A percentile compares a stretch with the other conserved stretches of the same genome.
phyloP scores from a whole-genome alignment of 352 stramenopile species.

The Globisporangium polare region DNA sequence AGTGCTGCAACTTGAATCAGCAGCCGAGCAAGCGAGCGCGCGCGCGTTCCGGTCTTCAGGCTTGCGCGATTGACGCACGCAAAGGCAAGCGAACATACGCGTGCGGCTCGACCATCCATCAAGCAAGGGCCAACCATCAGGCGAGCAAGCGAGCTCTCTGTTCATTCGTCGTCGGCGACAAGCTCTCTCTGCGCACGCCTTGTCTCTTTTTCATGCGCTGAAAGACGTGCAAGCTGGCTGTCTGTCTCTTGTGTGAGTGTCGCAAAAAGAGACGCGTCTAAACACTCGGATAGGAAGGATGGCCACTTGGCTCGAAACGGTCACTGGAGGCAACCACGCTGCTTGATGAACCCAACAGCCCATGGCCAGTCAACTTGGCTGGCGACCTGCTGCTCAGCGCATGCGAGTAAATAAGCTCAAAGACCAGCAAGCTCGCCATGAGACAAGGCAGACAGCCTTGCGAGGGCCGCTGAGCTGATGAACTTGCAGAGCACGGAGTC shows the following conservation, averaged over 20 bases:
- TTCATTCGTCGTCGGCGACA: not conserved
- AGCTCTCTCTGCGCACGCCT: not conserved
- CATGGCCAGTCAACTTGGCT: not conserved
- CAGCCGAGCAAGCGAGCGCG: not conserved
- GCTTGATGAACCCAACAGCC: too few relatives aligned
- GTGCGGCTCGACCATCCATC: not conserved
- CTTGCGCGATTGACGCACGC: not conserved
- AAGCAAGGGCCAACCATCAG: not conserved
- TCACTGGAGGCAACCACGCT: too few relatives aligned
- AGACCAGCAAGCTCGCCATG: slow-evolving; percentile 5
- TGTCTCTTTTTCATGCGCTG: slow-evolving; percentile 1
- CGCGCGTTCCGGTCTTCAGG: not conserved
- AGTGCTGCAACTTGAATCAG: not conserved
- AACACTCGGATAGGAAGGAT: slow-evolving; percentile 1
- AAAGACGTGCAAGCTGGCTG: not conserved
- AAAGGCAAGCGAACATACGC: not conserved
- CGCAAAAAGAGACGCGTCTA: not conserved
- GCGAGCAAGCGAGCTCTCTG: not conserved
- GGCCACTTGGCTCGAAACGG: too few relatives aligned
- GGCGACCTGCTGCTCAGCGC: not conserved
- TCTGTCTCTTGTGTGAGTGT: slow-evolving; percentile 6
- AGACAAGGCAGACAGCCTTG: slow-evolving; percentile 6
- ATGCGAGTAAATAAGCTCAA: not conserved
- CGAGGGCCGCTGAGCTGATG: not conserved
- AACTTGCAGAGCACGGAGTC: not conserved